A percentile compares a stretch with the other conserved stretches of the same genome.
These are phyloP conservation scores for Saposhnikovia divaricata DNA, from an alignment of 129 eudicot species.

Conservation along the genomic window DNA sequence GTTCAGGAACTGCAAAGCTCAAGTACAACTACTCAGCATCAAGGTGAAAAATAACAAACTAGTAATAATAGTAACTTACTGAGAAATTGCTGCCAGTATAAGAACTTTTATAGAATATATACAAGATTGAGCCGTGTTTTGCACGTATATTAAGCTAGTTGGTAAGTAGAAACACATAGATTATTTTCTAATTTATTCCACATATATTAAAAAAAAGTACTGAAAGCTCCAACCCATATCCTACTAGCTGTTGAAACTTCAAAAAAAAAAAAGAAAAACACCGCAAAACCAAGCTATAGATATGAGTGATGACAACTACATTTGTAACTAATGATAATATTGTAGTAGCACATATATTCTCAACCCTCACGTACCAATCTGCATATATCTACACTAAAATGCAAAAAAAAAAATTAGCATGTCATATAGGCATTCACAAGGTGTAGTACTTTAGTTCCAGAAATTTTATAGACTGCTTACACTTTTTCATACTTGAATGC, in stretches of 20 bases:
- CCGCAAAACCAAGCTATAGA: no score
- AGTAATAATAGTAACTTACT: background rate
- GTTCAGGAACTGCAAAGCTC: conserved; percentile 37
- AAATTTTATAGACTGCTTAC: background rate
- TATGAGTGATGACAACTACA: background rate
- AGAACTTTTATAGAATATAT: background rate
- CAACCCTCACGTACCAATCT: background rate
- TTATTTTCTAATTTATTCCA: no score
- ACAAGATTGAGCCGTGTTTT: background rate
- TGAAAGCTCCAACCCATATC: background rate
- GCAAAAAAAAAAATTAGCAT: background rate
- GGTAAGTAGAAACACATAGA: no score
- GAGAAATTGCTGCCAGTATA: background rate
- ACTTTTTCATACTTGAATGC: background rate
- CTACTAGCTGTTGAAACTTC: no score
- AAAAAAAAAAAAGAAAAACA: no score
- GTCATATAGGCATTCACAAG: background rate
- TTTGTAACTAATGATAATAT: no score
- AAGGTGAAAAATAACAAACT: background rate
- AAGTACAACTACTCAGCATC: conserved; percentile 5
- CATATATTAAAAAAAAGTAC: no score
- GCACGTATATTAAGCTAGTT: background rate
- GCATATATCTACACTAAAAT: background rate
- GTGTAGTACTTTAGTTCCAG: background rate
- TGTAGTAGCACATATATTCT: background rate